These are phyloP conservation scores for Dictyostelium brefeldianum DNA, from an alignment of 78 protist species.

Conservation along the genomic window DNA sequence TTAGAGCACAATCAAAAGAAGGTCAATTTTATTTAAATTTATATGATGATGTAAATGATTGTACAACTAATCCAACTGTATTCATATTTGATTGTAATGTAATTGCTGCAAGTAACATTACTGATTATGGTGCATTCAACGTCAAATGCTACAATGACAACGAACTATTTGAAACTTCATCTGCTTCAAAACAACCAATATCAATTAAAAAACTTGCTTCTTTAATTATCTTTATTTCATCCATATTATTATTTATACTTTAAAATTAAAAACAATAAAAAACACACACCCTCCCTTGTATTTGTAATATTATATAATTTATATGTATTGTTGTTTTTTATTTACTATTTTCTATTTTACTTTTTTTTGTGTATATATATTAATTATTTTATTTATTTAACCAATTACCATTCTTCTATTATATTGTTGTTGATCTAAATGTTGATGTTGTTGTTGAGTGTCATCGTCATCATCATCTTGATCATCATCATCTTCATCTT, in stretches of 20 bases:
- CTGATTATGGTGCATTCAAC: constrained; percentile 6
- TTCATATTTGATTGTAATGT: not conserved
- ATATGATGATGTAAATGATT: not conserved
- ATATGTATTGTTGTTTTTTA: too few relatives aligned
- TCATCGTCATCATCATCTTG: constrained; percentile 9
- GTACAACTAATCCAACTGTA: not conserved
- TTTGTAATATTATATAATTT: not conserved
- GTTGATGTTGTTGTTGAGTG: not conserved
- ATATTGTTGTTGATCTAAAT: not conserved
- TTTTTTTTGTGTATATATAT: not conserved
- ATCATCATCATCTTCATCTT: constrained; percentile 68
- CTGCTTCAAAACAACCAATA: not conserved
- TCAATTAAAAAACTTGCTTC: not conserved
- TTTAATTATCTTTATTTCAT: not conserved
- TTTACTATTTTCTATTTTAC: not conserved
- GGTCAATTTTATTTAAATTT: constrained; percentile 7
- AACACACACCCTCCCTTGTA: not conserved
- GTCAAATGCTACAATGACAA: not conserved
- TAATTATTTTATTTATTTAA: not conserved
- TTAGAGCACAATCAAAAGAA: not conserved
- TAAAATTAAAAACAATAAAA: not conserved
- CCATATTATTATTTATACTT: not conserved
- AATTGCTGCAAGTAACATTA: not conserved
- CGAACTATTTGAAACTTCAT: not conserved
- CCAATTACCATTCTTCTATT: constrained; percentile 8